A percentile compares a stretch with the other conserved stretches of the same genome.
Conservation (phyloP, 2,329 filamentous ascomycete genomes). For the Amylocarpus encephaloides region DNA sequence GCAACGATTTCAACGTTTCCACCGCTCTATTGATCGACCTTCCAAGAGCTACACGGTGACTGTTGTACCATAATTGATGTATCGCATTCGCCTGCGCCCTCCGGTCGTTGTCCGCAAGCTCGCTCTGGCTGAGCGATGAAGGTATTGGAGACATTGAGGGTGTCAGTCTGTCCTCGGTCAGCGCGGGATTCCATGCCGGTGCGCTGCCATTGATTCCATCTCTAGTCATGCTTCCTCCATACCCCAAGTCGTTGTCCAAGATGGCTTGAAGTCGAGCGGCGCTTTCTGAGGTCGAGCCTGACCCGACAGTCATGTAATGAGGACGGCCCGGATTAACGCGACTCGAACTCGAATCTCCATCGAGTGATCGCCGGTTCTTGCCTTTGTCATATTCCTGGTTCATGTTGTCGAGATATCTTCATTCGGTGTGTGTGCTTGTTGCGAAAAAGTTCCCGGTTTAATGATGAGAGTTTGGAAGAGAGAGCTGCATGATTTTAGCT, state of each 20-base stretch:
- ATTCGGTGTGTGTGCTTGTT: constrained; percentile 11
- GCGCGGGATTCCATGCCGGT: constrained; percentile 39
- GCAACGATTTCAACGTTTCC: constrained; percentile 74
- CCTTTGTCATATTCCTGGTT: constrained; percentile 52
- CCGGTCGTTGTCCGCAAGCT: constrained; percentile 53
- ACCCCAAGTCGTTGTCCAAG: constrained; percentile 84
- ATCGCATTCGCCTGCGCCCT: constrained; percentile 72
- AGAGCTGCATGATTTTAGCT: constrained; percentile 9
- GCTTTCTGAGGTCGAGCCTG: constrained; percentile 72
- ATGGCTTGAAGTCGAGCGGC: constrained; percentile 74
- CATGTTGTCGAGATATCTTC: constrained; percentile 38
- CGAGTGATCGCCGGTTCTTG: constrained; percentile 38
- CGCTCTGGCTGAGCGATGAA: constrained; percentile 18
- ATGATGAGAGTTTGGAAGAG: constrained; percentile 9
- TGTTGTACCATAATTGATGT: constrained; percentile 91
- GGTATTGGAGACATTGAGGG: constrained; percentile 34
- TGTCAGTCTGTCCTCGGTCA: constrained; percentile 42
- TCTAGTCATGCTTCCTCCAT: constrained; percentile 71
- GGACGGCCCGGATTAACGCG: constrained; percentile 35
- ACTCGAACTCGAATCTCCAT: constrained; percentile 17
- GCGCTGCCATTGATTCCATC: constrained; percentile 46
- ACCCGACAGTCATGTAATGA: constrained; percentile 83
- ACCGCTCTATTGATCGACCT: constrained; percentile 83
- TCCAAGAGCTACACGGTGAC: constrained; percentile 79
- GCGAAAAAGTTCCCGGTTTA: constrained; percentile 14